Percentiles rank a stretch among this genome's conserved stretches.
Evolutionary conservation across 192 early-diverging fungal genomes (phyloP).

Genomic region (Funneliformis mosseae): DNA sequence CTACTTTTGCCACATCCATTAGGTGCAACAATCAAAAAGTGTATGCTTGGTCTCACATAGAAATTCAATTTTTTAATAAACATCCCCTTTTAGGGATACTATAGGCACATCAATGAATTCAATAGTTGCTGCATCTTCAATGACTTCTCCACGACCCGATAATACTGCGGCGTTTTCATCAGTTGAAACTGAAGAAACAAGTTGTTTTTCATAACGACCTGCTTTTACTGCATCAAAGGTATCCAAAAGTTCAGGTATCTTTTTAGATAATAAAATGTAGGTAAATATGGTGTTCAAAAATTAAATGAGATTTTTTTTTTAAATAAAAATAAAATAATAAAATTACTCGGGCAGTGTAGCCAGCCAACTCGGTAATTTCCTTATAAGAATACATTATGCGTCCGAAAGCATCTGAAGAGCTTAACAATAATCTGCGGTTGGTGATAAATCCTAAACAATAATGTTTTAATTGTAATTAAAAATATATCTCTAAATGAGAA

Average conservation of each 20-base stretch:
- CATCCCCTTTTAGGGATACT: constrained; percentile 93
- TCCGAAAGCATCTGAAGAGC: constrained; percentile 78
- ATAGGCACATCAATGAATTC: constrained; percentile 92
- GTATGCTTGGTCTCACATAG: constrained; percentile 87
- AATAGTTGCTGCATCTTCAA: constrained; percentile 79
- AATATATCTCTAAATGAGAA: neutral
- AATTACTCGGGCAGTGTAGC: constrained; percentile 84
- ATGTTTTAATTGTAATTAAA: neutral
- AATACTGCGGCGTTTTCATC: constrained; percentile 58
- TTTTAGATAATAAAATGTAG: neutral
- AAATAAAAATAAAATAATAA: neutral
- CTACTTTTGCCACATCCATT: constrained; percentile 96
- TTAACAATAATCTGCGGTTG: constrained; percentile 74
- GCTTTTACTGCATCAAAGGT: constrained; percentile 87
- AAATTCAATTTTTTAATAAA: constrained; percentile 87
- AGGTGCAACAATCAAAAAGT: constrained; percentile 91
- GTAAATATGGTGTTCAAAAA: neutral
- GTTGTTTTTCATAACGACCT: constrained; percentile 75
- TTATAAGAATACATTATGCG: constrained; percentile 94
- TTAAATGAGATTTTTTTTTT: neutral
- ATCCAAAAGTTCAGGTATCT: constrained; percentile 76
- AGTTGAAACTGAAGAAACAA: constrained; percentile 59
- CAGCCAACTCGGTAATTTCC: constrained; percentile 93
- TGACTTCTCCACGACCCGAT: constrained; percentile 64
- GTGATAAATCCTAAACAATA: constrained; percentile 65